Conservation (phyloP, 345 rosid genomes). For the Rhizophora apiculata region DNA sequence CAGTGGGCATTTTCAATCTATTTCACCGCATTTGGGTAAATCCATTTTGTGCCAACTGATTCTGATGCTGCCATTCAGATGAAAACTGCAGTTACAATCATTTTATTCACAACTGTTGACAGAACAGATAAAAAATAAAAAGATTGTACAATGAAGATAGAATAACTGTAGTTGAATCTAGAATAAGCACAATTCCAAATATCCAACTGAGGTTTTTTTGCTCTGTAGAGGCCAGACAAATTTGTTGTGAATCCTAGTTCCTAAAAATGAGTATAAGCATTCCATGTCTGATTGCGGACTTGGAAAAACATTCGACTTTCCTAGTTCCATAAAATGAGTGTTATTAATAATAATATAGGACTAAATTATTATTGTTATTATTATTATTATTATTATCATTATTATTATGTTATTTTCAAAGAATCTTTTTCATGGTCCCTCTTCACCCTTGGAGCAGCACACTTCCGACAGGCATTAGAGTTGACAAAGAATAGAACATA, state of each 20-base stretch:
- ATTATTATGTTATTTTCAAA: no score
- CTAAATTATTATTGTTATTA: no score
- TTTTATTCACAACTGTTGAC: background rate
- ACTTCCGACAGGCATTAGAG: no score
- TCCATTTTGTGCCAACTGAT: conserved; percentile 4
- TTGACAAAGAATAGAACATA: no score
- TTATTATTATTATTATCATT: no score
- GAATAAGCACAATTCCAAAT: background rate
- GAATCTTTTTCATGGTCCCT: no score
- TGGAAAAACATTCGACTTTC: background rate
- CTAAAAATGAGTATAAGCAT: background rate
- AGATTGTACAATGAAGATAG: background rate
- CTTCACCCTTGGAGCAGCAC: no score
- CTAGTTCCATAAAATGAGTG: no score
- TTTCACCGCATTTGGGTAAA: background rate
- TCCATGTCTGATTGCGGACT: background rate
- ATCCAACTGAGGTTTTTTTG: background rate
- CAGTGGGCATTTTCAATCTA: background rate
- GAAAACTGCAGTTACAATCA: background rate
- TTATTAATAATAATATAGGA: background rate
- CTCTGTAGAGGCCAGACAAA: background rate
- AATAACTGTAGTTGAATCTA: background rate
- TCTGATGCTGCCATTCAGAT: conserved; percentile 5
- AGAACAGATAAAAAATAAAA: background rate
- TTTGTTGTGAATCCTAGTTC: background rate